Conservation (phyloP, 176 grass and related monocot species). For the Calamus simplicifolius region DNA sequence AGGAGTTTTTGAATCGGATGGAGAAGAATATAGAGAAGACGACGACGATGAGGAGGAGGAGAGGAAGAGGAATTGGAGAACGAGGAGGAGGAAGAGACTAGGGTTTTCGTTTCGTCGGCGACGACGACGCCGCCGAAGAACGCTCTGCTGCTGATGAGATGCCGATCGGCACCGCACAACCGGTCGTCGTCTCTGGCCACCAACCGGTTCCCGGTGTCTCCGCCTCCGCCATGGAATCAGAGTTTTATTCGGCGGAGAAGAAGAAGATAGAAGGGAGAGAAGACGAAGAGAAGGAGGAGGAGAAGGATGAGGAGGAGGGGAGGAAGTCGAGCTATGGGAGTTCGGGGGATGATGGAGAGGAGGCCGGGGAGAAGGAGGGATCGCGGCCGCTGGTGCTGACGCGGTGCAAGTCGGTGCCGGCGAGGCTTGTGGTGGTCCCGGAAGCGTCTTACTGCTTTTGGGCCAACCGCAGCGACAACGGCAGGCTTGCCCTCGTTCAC, state of each 20-base stretch:
- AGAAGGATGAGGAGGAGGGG: not conserved
- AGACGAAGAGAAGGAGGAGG: slow-evolving; percentile 10
- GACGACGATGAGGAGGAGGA: not conserved
- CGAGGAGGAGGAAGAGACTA: slow-evolving; percentile 21
- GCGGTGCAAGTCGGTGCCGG: slow-evolving; percentile 89
- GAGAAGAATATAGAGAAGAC: too few relatives aligned
- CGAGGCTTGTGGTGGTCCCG: slow-evolving; percentile 41
- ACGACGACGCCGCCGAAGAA: slow-evolving; percentile 78
- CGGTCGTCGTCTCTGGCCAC: slow-evolving; percentile 42
- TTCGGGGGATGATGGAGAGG: not conserved
- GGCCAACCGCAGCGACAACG: slow-evolving; percentile 54
- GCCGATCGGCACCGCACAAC: slow-evolving; percentile 93
- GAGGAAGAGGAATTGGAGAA: slow-evolving; percentile 1
- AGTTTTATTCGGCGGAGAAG: slow-evolving; percentile 23
- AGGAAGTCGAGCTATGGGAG: not conserved
- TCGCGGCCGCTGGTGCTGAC: slow-evolving; percentile 70
- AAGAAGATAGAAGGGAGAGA: not conserved
- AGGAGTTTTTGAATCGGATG: too few relatives aligned
- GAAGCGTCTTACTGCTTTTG: slow-evolving; percentile 48
- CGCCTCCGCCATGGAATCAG: not conserved
- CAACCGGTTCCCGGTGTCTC: slow-evolving; percentile 24
- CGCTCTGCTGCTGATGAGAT: slow-evolving; percentile 92
- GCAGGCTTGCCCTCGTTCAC: slow-evolving; percentile 15
- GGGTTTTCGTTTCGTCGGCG: slow-evolving; percentile 30
- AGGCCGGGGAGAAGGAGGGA: not conserved